Percentiles rank a stretch among this genome's conserved stretches.
Conservation (phyloP, 352 stramenopile genomes). For the Phytophthora macrochlamydospora region DNA sequence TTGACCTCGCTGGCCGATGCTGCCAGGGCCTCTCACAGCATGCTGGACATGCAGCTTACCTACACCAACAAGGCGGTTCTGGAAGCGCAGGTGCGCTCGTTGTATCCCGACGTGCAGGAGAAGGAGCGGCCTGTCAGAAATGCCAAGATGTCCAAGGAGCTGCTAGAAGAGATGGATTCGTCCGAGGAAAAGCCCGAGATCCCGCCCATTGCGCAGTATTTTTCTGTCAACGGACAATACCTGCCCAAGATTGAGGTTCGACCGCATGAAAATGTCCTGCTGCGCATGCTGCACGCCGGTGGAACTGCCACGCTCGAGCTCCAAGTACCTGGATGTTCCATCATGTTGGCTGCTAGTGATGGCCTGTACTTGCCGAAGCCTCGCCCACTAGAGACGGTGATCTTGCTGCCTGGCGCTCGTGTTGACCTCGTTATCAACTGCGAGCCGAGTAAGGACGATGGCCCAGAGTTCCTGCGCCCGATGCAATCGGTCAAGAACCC, state of each 20-base stretch:
- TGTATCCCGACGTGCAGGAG: constrained; percentile 56
- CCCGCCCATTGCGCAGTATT: constrained; percentile 59
- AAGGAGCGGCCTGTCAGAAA: constrained; percentile 26
- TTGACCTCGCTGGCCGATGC: constrained; percentile 52
- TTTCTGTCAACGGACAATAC: constrained; percentile 75
- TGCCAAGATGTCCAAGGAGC: constrained; percentile 32
- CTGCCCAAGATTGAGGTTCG: constrained; percentile 62
- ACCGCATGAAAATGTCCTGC: constrained; percentile 56
- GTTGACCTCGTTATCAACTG: constrained; percentile 71
- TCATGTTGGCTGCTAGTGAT: constrained; percentile 59
- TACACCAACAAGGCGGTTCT: constrained; percentile 54
- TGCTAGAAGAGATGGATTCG: constrained; percentile 32
- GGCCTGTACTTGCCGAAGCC: constrained; percentile 58
- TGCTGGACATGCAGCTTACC: constrained; percentile 44
- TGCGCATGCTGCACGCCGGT: constrained; percentile 70
- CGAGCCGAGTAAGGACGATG: constrained; percentile 28
- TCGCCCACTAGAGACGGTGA: constrained; percentile 41
- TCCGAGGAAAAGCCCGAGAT: constrained; percentile 21
- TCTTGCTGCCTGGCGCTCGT: constrained; percentile 64
- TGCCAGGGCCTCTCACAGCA: constrained; percentile 55
- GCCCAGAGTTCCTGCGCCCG: constrained; percentile 46
- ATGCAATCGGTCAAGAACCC: constrained; percentile 57
- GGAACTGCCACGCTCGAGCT: constrained; percentile 59
- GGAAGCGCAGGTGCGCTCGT: constrained; percentile 34
- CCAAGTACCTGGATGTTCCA: constrained; percentile 61